Evolutionary conservation across 257 asterid genomes (phyloP), one percentile per base, ranked within the genome.

Genomic region (Leonotis leonurus): DNA sequence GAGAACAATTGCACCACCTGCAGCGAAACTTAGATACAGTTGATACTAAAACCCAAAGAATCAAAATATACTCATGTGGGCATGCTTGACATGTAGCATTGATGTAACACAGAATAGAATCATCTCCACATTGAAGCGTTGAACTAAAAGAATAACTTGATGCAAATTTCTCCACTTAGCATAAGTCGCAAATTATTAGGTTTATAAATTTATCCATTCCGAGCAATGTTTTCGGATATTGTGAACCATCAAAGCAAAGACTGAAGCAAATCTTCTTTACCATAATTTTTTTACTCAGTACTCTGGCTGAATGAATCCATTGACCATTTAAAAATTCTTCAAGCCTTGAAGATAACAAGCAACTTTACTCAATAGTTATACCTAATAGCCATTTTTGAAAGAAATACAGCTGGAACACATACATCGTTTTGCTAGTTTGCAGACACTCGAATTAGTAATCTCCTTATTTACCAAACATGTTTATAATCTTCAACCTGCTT

Each of bases 1-100:
- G 97, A 89, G 78, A 85, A 92, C 62, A 89, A 71, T 56, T 92
- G 99, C 56, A 86, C 86, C 62, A 86, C 99, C 99, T 92, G 85
- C 35, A 53, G 62, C 24, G 26, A 9, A 50, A 70, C 45, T 18
- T 51, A 4, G 18, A 39, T 53, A 51, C 11, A 22, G 51, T 69
- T 48, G 69, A 32, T 30, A 56, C 53, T 37, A 33, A 58, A 69
- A 62, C 62, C 37, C 49, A 17, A 32, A 59, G 9, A 60, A 14
- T 66, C 44, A 50, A 46, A 48, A 48, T 17, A 29, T 29, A 43
- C 52, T 24, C 35, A 11, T 3, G 14, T 24, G 10, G 57, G 17
- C 29, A 29, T 41, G 35, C 32, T 53, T 5, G 5, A 21, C n/a
- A 65, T 40, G 24, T 10, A 27, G 51, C 55, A n/a, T 8, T 29